Evolutionary conservation across 257 asterid species (phyloP), one percentile per base, ranked within the genome.

Genomic region (Rehmannia glutinosa): DNA sequence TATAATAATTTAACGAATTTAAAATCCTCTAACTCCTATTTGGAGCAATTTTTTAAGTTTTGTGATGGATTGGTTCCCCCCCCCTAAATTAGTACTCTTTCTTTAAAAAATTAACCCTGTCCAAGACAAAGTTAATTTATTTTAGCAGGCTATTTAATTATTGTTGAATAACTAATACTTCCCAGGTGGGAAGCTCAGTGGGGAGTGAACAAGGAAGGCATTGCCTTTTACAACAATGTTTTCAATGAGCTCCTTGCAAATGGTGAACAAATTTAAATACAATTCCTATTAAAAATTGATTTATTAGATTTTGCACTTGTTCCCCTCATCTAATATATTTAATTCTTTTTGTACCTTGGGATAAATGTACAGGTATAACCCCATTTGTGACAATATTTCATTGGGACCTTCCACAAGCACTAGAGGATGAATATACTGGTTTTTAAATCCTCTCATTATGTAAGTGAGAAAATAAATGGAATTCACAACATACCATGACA

Each of bases 381-480:
- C 97, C 97, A 60, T 64, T 66, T 8, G 95, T 82, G 55, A 82
- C 94, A 41, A 41, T 90, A 11, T 82, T 72, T 45, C 97, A 90
- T 28, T 87, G 92, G 94, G 96, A 90, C 80, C 67, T 80, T 33
- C 96, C 97, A 6, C 94, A 90, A 79, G 87, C 86, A 19, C 70
- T 87, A 30, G 86, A 90, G 41, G 91, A 83, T 56, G 90, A 90
- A 24, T 91, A 91, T 35, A 73, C 20, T 47, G 94, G 97, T 51
- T 91, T 35, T 66, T 80, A n/a, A 88, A 83, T 21, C 81, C 64
- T 21, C 68, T 20, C 13, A 20, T 25, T 38, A 9, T 62, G 42
- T 8, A 23, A 28, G 39, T 52, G 17, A 52, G 9, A 49, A 17
- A 5, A 1, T n/a, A n/a, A n/a, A n/a, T n/a, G n/a, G n/a, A n/a